Evolutionary conservation across 129 eudicot genomes (phyloP), one percentile per base, ranked within the genome.

Genomic region (Artemisia annua): DNA sequence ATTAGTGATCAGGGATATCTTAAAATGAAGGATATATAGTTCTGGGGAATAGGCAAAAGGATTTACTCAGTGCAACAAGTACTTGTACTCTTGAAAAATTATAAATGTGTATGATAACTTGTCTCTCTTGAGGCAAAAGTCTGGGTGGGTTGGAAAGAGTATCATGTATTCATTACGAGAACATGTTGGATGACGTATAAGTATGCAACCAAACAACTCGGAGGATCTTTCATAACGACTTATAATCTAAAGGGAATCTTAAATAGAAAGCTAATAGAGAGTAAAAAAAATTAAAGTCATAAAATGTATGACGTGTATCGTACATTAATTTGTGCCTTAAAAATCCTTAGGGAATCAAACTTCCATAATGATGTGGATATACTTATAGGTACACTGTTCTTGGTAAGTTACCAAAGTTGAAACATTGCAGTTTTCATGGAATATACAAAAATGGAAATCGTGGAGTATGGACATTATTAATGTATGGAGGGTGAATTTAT

Each of bases 361-460:
- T 70, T 19, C 53, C 13, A 46, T 70, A 35, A 54, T 43, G 14
- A 55, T 17, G 39, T 20, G 32, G 30, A 4, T 54, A 39, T 17
- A 26, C n/a, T n/a, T n/a, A n/a, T n/a, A 18, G 75, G 32, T 35
- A 18, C 3, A 39, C 19, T 71, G 75, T 39, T 54, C 66, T 56
- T 35, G 58, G 11, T 30, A 59, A 12, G 24, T 58, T 13, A 58
- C 64, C 67, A 71, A 5, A 19, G 46, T 22, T 17, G n/a, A 59
- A 46, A 12, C 69, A 30, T 24, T 72, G 75, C 49, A 26, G 3
- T 15, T 32, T 72, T 48, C 14, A 48, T 48, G 18, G 17, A 1
- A 72, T 24, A 72, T 60, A 57, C 58, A 57, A 14, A 48, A 72
- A 43, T 59, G 76, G 24, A 44, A 46, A 46, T 9, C 8, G 11